These are phyloP conservation scores for Debaryomyces subglobosus DNA, from an alignment of 1,139 yeast genomes.

Conservation along the genomic window DNA sequence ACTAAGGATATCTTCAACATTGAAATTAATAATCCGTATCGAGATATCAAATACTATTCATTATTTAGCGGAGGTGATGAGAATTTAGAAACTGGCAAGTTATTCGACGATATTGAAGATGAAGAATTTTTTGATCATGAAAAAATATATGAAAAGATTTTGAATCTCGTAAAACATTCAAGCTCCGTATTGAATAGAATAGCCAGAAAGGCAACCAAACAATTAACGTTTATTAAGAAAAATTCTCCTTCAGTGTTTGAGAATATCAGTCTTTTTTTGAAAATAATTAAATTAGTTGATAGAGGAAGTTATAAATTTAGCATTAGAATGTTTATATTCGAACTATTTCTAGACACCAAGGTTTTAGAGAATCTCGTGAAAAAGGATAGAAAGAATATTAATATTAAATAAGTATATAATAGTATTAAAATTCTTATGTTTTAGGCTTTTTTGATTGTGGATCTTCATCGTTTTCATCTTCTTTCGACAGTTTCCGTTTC, in stretches of 20 bases:
- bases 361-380: constrained; percentile 58
- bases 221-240: constrained; percentile 58
- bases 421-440: neutral
- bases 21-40: constrained; percentile 33
- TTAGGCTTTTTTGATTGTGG: constrained; percentile 1
- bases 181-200: constrained; percentile 68
- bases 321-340: constrained; percentile 69
- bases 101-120: constrained; percentile 15
- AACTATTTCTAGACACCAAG: constrained; percentile 57
- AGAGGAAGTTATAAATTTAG: constrained; percentile 66
- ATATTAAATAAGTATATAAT: neutral
- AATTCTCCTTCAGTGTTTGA: constrained; percentile 59
- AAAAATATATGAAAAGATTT: constrained; percentile 37
- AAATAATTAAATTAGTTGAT: constrained; percentile 65
- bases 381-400: constrained; percentile 28
- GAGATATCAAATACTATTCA: constrained; percentile 33
- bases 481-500: constrained; percentile 15
- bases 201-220: constrained; percentile 67
- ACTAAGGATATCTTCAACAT: constrained; percentile 25
- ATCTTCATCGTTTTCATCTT: constrained; percentile 7
- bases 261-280: constrained; percentile 57
- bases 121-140: constrained; percentile 19
- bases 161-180: constrained; percentile 56
- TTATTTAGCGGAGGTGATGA: constrained; percentile 24
- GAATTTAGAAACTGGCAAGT: constrained; percentile 11